A percentile compares a stretch with the other conserved stretches of the same genome.
These are phyloP conservation scores for Xylariaceae sp. DNA, from an alignment of 2,329 filamentous ascomycete species.

Conservation along the genomic window DNA sequence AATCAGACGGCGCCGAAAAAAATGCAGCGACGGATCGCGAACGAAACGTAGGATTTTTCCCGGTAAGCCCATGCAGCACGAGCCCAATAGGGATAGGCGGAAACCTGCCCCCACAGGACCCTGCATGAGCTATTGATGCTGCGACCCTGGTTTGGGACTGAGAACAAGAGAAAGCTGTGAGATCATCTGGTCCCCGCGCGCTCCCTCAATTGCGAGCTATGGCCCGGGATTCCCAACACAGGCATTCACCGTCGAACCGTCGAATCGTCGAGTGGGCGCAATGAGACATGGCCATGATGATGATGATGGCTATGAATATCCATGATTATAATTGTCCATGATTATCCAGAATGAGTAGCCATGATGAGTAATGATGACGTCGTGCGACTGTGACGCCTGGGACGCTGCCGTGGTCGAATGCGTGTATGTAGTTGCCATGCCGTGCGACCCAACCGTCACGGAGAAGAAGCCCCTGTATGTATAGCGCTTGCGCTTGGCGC, in stretches of 20 bases:
- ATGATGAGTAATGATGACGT: slow-evolving; percentile 8
- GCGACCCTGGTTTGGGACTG: slow-evolving; percentile 27
- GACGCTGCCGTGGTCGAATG: not conserved
- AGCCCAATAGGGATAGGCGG: slow-evolving; percentile 9
- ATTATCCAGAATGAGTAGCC: too few species aligned
- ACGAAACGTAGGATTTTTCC: not conserved
- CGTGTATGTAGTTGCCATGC: not conserved
- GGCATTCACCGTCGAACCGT: too few species aligned
- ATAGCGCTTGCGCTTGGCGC: not conserved
- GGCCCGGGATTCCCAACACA: not conserved
- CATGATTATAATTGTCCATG: too few species aligned
- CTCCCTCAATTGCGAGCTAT: not conserved
- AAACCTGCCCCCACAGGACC: slow-evolving; percentile 24
- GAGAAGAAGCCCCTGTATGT: not conserved
- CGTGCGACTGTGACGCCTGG: not conserved
- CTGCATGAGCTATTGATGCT: slow-evolving; percentile 28
- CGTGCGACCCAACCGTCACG: not conserved
- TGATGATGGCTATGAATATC: too few species aligned
- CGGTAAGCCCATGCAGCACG: not conserved
- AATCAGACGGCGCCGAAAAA: slow-evolving; percentile 5
- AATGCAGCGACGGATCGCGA: not conserved
- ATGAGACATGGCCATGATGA: not conserved
- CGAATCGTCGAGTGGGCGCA: not conserved
- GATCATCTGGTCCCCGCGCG: slow-evolving; percentile 12
- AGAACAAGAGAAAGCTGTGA: not conserved